These are phyloP conservation scores for Tolypocladium cylindrosporum DNA, from an alignment of 2,329 filamentous ascomycete species.

Conservation along the genomic window DNA sequence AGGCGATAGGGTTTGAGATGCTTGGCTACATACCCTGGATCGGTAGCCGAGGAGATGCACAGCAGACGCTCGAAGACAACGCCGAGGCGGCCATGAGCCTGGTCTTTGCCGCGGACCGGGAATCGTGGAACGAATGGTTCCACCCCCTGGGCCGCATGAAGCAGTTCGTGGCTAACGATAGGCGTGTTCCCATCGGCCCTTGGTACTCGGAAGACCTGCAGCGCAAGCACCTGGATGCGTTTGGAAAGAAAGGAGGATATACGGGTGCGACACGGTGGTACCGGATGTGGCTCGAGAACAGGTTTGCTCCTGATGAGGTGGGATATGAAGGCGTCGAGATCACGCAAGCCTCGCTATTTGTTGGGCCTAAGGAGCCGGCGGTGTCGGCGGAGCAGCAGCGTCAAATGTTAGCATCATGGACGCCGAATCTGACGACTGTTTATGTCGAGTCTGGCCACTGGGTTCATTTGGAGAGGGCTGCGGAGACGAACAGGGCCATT, in stretches of 20 bases:
- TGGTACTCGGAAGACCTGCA: slow-evolving; percentile 16
- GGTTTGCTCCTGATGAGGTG: slow-evolving; percentile 14
- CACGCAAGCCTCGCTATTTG: slow-evolving; percentile 12
- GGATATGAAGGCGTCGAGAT: slow-evolving; percentile 8
- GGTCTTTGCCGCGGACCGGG: no score
- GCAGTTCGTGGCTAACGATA: neutral
- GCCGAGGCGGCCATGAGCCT: no score
- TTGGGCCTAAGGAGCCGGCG: slow-evolving; percentile 9
- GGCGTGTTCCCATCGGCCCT: slow-evolving; percentile 9
- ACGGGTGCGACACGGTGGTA: slow-evolving; percentile 21
- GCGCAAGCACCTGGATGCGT: slow-evolving; percentile 12
- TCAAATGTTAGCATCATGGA: slow-evolving; percentile 16
- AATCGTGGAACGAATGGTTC: no score
- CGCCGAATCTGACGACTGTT: slow-evolving; percentile 24
- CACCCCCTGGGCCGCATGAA: no score
- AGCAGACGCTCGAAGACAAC: no score
- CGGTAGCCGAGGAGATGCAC: no score
- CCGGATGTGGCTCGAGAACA: slow-evolving; percentile 18
- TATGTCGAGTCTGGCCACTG: slow-evolving; percentile 24
- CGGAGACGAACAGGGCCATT: slow-evolving; percentile 13
- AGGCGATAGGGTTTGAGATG: no score
- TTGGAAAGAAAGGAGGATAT: slow-evolving; percentile 13
- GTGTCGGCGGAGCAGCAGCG: slow-evolving; percentile 10
- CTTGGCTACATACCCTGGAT: no score
- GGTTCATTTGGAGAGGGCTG: slow-evolving; percentile 18